Evolutionary conservation across 306 rosid species (phyloP), one percentile per base, ranked within the genome.

Genomic region (Trifolium repens): DNA sequence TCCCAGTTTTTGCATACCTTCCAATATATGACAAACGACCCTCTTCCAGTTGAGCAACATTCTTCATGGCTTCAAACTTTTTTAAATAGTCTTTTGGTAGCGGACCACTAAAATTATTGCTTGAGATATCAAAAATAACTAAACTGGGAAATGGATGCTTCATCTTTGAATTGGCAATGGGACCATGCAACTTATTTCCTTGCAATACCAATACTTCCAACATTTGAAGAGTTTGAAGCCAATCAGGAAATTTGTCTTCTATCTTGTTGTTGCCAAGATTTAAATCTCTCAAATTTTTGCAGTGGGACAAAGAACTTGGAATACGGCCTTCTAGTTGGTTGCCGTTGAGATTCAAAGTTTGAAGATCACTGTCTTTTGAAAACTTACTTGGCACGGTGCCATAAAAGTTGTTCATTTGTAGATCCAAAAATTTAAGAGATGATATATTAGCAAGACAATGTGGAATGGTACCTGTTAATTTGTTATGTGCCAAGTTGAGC

Each of bases 251-350:
- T 11, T 43, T 47, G 11, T 78, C 87, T 4, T 35, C 9, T 3
- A 84, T 30, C 4, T 37, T 19, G 69, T 84, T 87, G 22, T 63
- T 43, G 14, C 88, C 88, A n/a, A 87, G 13, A 65, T 85, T 73
- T 4, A 87, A 39, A 69, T 82, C 8, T 39, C 42, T 30, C 5
- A 87, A n/a, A 0, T 2, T 0, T 0, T 0, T 10, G 34, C 89
- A 82, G 0, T 63, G 8, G 11, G 68, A 27, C 54, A 85, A 75
- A 9, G 82, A 68, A 1, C 1, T 13, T 12, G 89, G 87, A 22
- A 78, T 7, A 5, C 13, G 16, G 5, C 89, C 87, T 26, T 72
- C 68, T 7, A 83, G 5, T 9, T 19, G 81, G 61, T 87, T 84
- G 13, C 19, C 62, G 50, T 74, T 55, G 0, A 87, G 42, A 19